Evolutionary conservation across 257 asterid genomes (phyloP).

Genomic region (Solanum chilense): DNA sequence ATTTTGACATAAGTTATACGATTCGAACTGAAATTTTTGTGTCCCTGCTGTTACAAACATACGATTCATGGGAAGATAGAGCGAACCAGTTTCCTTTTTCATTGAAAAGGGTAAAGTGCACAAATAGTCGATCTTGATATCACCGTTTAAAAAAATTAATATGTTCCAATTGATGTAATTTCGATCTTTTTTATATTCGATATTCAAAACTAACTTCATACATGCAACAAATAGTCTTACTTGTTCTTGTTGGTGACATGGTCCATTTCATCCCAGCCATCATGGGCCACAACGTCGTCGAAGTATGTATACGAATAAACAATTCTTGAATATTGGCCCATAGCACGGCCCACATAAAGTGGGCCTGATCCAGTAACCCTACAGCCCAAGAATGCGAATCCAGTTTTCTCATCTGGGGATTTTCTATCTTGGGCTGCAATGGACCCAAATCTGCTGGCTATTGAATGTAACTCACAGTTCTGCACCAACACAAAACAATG

Average conservation of each 20-base stretch:
- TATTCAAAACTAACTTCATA: not conserved
- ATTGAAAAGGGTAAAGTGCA: not conserved
- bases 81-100: not conserved
- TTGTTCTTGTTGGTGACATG: conserved; percentile 69
- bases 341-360: conserved; percentile 80
- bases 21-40: not conserved
- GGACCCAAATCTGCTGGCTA: conserved; percentile 71
- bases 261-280: conserved; percentile 97
- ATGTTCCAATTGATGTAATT: not conserved
- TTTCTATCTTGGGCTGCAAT: conserved; percentile 78
- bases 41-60: not conserved
- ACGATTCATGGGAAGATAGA: not conserved
- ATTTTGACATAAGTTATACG: not conserved
- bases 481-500: not conserved
- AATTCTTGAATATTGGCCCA: conserved; percentile 82
- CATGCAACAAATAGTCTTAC: conserved; percentile 9
- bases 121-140: not conserved
- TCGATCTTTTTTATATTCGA: not conserved
- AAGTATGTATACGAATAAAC: conserved; percentile 65
- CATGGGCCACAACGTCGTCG: conserved; percentile 68
- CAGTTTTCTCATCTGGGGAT: conserved; percentile 48
- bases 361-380: conserved; percentile 70
- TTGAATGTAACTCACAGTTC: conserved; percentile 79
- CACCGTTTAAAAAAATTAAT: not conserved
- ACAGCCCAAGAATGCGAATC: conserved; percentile 63